A percentile compares a stretch with the other conserved stretches of the same genome.
These are phyloP conservation scores for Cucurbita ficifolia DNA, from an alignment of 306 rosid species.

Conservation along the genomic window DNA sequence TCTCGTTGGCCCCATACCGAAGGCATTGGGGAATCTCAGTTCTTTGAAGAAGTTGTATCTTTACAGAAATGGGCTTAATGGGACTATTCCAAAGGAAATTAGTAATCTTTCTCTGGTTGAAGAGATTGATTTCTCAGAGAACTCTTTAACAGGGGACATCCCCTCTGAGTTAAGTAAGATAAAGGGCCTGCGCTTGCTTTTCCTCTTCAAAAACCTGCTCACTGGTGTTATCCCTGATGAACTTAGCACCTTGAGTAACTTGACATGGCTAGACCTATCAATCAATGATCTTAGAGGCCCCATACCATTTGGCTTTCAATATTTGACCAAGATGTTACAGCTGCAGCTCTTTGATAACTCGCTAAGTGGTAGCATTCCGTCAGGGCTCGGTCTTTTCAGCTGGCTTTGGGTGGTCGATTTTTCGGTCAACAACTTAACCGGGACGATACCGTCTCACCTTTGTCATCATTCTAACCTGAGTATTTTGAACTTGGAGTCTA, in stretches of 20 bases:
- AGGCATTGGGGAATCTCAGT: conserved; percentile 52
- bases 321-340: conserved; percentile 41
- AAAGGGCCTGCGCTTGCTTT: conserved; percentile 42
- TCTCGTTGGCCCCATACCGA: conserved; percentile 57
- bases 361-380: conserved; percentile 63
- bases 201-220: conserved; percentile 78
- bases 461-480: conserved; percentile 48
- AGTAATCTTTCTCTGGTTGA: conserved; percentile 64
- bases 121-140: conserved; percentile 82
- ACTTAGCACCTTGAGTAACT: conserved; percentile 44
- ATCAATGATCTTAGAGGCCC: conserved; percentile 62
- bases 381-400: conserved; percentile 46
- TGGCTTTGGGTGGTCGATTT: conserved; percentile 94
- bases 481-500: conserved; percentile 54
- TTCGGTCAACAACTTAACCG: conserved; percentile 49
- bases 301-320: conserved; percentile 61
- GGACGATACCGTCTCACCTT: conserved; percentile 62
- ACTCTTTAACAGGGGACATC: conserved; percentile 48
- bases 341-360: conserved; percentile 75
- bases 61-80: conserved; percentile 71
- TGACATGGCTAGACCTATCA: conserved; percentile 78
- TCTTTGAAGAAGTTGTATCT: conserved; percentile 57
- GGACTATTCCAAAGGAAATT: conserved; percentile 78
- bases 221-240: conserved; percentile 71
- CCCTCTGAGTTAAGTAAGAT: conserved; percentile 68